Percentiles rank a stretch among this genome's conserved stretches.
Evolutionary conservation across 306 rosid species (phyloP).

Genomic region (Castanea mollissima): DNA sequence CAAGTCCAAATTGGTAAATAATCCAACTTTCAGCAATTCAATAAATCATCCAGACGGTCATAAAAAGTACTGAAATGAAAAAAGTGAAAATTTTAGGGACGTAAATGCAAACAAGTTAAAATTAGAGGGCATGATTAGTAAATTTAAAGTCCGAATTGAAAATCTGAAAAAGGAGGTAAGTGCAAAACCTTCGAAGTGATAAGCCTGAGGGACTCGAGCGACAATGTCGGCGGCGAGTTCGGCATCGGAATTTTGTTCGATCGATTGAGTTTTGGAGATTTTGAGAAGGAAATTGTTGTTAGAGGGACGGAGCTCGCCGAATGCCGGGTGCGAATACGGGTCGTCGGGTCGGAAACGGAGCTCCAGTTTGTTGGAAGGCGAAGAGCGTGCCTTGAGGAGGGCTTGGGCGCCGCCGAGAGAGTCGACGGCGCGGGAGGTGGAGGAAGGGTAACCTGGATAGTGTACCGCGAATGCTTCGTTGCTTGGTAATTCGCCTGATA

Average conservation of each 20-base stretch:
- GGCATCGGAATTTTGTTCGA: slow-evolving; percentile 7
- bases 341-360: slow-evolving; percentile 82
- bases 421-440: background rate
- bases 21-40: no score
- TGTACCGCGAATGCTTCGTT: background rate
- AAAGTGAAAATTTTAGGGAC: no score
- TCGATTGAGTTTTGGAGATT: slow-evolving; percentile 38
- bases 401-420: slow-evolving; percentile 2
- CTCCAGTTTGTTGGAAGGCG: slow-evolving; percentile 60
- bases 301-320: slow-evolving; percentile 72
- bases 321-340: slow-evolving; percentile 81
- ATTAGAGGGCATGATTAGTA: no score
- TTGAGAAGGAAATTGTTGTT: slow-evolving; percentile 57
- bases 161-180: no score
- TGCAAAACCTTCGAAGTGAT: no score
- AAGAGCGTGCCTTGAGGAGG: slow-evolving; percentile 50
- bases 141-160: no score
- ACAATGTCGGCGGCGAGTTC: background rate
- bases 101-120: no score
- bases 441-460: slow-evolving; percentile 4
- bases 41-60: no score
- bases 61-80: no score
- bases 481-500: background rate
- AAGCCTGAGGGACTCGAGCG: no score
- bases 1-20: no score